Evolutionary conservation across 2,329 filamentous ascomycete species (phyloP).

Genomic region (Fusarium graminum): DNA sequence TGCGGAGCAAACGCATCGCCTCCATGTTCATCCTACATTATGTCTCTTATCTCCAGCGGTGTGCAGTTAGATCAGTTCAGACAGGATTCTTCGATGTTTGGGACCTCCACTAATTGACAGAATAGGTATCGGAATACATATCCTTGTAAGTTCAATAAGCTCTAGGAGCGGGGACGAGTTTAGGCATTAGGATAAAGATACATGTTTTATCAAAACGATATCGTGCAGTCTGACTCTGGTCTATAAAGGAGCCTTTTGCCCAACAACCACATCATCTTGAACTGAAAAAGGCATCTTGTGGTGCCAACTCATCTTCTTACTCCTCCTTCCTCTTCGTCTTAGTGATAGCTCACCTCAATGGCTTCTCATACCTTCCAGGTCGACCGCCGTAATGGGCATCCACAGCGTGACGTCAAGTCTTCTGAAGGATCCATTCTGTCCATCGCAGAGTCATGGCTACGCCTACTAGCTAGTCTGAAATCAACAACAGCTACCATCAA

Average conservation of each 20-base stretch:
- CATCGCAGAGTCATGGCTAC: constrained; percentile 24
- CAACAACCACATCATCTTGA: not conserved
- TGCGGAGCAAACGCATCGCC: not conserved
- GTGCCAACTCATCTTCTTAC: not conserved
- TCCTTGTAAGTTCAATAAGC: no score
- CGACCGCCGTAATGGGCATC: constrained; percentile 10
- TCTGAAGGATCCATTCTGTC: constrained; percentile 12
- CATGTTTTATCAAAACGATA: no score
- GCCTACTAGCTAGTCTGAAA: constrained; percentile 14
- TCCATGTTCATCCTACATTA: not conserved
- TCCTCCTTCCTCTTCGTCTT: not conserved
- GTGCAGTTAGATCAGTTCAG: not conserved
- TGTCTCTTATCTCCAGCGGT: not conserved
- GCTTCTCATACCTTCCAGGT: constrained; percentile 4
- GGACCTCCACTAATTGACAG: no score
- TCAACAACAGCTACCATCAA: constrained; percentile 20
- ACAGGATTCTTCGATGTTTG: no score
- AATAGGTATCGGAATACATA: no score
- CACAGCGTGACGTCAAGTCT: constrained; percentile 1
- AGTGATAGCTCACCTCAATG: constrained; percentile 6
- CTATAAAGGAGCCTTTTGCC: not conserved
- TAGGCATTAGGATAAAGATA: not conserved
- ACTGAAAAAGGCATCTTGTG: not conserved
- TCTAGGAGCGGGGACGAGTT: not conserved
- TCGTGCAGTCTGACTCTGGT: not conserved